Evolutionary conservation across 805 yeast species (phyloP), one percentile per base, ranked within the genome.

Genomic region (Barnettozyma botsteinii): DNA sequence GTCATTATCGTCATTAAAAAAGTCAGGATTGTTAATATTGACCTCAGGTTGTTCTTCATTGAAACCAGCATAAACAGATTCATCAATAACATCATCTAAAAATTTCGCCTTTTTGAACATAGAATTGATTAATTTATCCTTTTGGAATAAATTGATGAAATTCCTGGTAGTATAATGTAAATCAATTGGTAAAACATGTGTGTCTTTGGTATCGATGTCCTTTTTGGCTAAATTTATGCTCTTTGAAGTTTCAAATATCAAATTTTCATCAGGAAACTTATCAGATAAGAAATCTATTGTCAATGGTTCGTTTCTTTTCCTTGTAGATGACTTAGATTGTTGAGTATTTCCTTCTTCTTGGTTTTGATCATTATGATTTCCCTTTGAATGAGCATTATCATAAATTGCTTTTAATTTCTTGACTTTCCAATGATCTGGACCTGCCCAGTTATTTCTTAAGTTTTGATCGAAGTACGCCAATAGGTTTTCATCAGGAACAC

Each of bases 371-470:
- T 10, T 33, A n/a, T 31, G 23, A 12, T 21, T 33, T 2, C 31
- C 32, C 7, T 24, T 25, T 14, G 33, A 27, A 11, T 18, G 4
- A 10, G 26, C 15, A 5, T n/a, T 42, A 15, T 46, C 50, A 66
- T 66, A 30, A 3, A 24, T n/a, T 15, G 31, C 48, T 52, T 76
- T 81, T 32, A 81, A 58, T 21, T 76, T 74, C 26, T 72, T 65
- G 18, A 91, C 81, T 60, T 82, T 84, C 97, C 97, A 91, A 62
- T 86, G 93, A 50, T 85, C 91, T 12, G 91, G 84, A 4, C 97
- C 97, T 27, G 95, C 75, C 96, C 97, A 89, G 54, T 79, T 83
- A 18, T 58, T 59, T 42, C 71, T 72, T 60, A 85, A 69, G 15
- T 76, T 70, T 39, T 77, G 79, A 55, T 88, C 96, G 59, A 87